phyloP scores from a whole-genome alignment of 108 stramenopile genomes.

The Cylindrotheca fusiformis region DNA sequence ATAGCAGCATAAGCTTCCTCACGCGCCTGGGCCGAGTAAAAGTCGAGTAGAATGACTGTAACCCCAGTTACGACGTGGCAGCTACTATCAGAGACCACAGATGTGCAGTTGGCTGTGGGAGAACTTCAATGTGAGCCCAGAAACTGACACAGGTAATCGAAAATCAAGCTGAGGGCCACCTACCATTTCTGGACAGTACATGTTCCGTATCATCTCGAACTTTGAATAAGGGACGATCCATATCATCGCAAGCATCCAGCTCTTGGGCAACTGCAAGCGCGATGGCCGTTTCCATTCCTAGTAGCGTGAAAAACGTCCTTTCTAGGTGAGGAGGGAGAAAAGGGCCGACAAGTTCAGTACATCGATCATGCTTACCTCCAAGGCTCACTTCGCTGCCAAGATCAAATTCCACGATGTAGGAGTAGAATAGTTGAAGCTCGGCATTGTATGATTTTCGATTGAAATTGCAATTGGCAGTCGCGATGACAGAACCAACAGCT shows the following conservation, averaged over 20 bases:
- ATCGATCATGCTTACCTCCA: neutral
- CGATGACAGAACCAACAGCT: neutral
- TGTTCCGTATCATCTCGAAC: slow-evolving; percentile 15
- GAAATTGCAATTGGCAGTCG: slow-evolving; percentile 17
- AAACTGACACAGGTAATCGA: no score
- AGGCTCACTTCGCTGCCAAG: neutral
- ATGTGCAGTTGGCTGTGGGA: no score
- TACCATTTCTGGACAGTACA: slow-evolving; percentile 25
- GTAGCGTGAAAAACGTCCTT: slow-evolving; percentile 4
- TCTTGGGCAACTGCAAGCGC: slow-evolving; percentile 15
- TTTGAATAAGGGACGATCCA: slow-evolving; percentile 22
- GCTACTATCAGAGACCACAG: no score
- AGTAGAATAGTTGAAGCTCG: slow-evolving; percentile 30
- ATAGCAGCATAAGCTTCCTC: slow-evolving; percentile 14
- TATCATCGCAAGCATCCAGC: slow-evolving; percentile 19
- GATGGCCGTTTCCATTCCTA: slow-evolving; percentile 19
- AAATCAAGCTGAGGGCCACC: no score
- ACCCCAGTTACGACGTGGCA: slow-evolving; percentile 23
- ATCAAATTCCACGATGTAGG: slow-evolving; percentile 21
- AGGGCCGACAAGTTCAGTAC: no score
- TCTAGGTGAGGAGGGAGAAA: no score
- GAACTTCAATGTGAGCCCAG: no score
- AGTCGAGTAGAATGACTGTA: slow-evolving; percentile 25
- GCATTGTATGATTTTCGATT: slow-evolving; percentile 17
- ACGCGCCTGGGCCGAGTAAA: slow-evolving; percentile 6